phyloP scores from a whole-genome alignment of 2,329 filamentous ascomycete genomes.

The Xenosphaeropsis pyriputrescens region DNA sequence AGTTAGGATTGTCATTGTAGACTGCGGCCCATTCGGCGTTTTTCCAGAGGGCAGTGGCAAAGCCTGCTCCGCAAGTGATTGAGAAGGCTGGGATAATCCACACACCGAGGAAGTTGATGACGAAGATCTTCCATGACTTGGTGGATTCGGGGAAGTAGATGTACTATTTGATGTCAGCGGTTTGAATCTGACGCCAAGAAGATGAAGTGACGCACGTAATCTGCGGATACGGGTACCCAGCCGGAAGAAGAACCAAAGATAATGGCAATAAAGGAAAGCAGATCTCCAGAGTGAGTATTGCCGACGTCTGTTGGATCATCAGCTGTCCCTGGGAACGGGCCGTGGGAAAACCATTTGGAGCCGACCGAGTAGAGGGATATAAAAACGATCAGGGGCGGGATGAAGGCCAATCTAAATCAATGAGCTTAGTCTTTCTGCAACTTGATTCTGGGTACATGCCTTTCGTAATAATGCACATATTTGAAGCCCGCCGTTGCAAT shows the following conservation, averaged over 20 bases:
- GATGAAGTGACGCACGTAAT: slow-evolving; percentile 14
- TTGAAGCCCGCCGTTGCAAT: slow-evolving; percentile 48
- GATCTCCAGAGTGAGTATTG: slow-evolving; percentile 18
- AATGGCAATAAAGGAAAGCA: slow-evolving; percentile 27
- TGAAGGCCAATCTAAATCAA: slow-evolving; percentile 1
- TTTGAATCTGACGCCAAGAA: no score
- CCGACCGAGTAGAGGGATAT: slow-evolving; percentile 1
- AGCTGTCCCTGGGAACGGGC: not conserved
- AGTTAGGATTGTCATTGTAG: slow-evolving; percentile 1
- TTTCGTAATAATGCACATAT: slow-evolving; percentile 40
- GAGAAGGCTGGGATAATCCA: slow-evolving; percentile 2
- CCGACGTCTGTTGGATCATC: not conserved
- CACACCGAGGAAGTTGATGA: slow-evolving; percentile 28
- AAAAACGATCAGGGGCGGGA: slow-evolving; percentile 1
- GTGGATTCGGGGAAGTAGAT: slow-evolving; percentile 30
- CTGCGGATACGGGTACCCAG: slow-evolving; percentile 27
- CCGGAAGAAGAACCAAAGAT: slow-evolving; percentile 31
- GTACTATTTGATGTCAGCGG: slow-evolving; percentile 10
- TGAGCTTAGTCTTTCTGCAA: no score
- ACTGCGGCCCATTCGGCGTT: slow-evolving; percentile 2
- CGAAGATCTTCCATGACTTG: slow-evolving; percentile 28
- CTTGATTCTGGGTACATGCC: slow-evolving; percentile 5
- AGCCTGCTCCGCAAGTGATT: slow-evolving; percentile 5
- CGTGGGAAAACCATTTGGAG: not conserved
- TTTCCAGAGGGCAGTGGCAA: slow-evolving; percentile 2